Evolutionary conservation across 768 basidiomycete genomes (phyloP).

Genomic region (Trametes gibbosa): DNA sequence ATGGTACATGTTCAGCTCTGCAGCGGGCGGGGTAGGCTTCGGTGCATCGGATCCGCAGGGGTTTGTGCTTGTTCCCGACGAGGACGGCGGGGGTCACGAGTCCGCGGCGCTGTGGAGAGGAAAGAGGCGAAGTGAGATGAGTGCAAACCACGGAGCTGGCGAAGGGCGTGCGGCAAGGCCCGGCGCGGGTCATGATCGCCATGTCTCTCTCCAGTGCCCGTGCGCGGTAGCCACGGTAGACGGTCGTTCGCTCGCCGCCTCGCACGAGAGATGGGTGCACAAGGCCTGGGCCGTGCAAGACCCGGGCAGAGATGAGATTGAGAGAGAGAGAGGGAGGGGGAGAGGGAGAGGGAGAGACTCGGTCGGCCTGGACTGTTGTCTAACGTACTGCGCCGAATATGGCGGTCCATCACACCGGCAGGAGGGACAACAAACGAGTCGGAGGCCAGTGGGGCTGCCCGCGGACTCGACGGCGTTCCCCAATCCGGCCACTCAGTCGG

Average conservation of each 20-base stretch:
- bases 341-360: neutral
- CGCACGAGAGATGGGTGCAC: no score
- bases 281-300: no score
- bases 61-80: neutral
- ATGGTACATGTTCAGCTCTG: no score
- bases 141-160: no score
- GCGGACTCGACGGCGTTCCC: constrained; percentile 1
- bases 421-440: constrained; percentile 4
- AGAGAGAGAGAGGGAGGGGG: no score
- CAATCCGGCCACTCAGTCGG: neutral
- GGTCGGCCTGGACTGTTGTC: neutral
- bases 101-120: neutral
- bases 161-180: neutral
- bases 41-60: neutral
- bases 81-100: neutral
- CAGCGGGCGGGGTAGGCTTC: neutral
- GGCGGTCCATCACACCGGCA: neutral
- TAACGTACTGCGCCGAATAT: neutral
- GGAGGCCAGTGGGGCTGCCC: neutral
- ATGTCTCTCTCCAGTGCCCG: neutral
- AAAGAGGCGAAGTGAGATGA: neutral
- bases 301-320: neutral
- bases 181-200: constrained; percentile 3
- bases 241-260: no score
- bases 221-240: no score